These are phyloP conservation scores for Madurella fahalii DNA, from an alignment of 2,329 filamentous ascomycete genomes.

Conservation along the genomic window DNA sequence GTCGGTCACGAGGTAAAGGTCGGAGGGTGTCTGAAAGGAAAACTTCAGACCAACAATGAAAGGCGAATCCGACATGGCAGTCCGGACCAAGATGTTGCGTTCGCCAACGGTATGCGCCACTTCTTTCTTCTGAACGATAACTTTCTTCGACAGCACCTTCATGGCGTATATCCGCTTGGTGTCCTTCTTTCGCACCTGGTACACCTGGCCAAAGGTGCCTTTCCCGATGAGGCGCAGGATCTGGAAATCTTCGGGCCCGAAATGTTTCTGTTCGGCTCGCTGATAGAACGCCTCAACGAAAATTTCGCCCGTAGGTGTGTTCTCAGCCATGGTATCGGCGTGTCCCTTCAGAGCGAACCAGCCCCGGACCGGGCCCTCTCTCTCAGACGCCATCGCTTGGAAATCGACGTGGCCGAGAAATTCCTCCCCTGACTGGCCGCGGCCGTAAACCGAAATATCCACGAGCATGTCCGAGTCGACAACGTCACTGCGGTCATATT, in stretches of 20 bases:
- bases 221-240: slow-evolving; percentile 96
- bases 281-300: slow-evolving; percentile 84
- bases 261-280: slow-evolving; percentile 81
- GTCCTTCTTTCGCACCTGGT: slow-evolving; percentile 96
- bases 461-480: slow-evolving; percentile 86
- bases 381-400: slow-evolving; percentile 60
- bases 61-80: slow-evolving; percentile 89
- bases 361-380: slow-evolving; percentile 67
- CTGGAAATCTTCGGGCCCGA: slow-evolving; percentile 92
- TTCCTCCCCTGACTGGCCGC: slow-evolving; percentile 71
- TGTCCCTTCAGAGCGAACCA: slow-evolving; percentile 83
- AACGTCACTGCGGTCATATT: slow-evolving; percentile 67
- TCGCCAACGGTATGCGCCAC: slow-evolving; percentile 96
- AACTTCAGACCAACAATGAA: slow-evolving; percentile 99
- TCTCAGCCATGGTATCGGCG: slow-evolving; percentile 64
- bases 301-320: slow-evolving; percentile 80
- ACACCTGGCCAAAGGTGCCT: slow-evolving; percentile 97
- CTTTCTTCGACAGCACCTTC: slow-evolving; percentile 99
- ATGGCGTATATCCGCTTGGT: slow-evolving; percentile 96
- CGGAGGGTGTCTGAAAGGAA: slow-evolving; percentile 95
- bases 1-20: slow-evolving; percentile 96
- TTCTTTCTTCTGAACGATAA: slow-evolving; percentile 99
- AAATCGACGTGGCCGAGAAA: slow-evolving; percentile 90
- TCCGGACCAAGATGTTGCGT: slow-evolving; percentile 93
- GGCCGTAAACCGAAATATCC: slow-evolving; percentile 91